phyloP scores from a whole-genome alignment of 805 yeast species.

The Ogataea sp. region DNA sequence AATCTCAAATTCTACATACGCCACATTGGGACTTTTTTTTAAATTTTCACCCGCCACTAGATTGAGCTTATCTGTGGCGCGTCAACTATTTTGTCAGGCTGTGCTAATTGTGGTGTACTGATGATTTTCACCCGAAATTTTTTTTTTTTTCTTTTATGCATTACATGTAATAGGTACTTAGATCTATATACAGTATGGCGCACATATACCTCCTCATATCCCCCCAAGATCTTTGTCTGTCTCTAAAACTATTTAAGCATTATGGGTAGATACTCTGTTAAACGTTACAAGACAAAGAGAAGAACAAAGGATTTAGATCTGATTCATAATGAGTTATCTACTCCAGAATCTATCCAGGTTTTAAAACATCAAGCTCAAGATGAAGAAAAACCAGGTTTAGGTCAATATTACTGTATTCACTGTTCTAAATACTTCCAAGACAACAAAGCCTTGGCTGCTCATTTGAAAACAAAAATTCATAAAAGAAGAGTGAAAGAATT shows the following conservation, averaged over 20 bases:
- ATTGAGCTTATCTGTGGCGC: too few relatives aligned
- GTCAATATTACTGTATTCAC: constrained; percentile 89
- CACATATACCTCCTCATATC: too few relatives aligned
- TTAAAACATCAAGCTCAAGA: constrained; percentile 79
- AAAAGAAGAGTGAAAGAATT: constrained; percentile 78
- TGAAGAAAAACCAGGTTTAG: constrained; percentile 88
- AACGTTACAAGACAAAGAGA: constrained; percentile 84
- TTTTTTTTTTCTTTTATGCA: too few relatives aligned
- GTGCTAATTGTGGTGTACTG: too few relatives aligned
- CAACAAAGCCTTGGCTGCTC: constrained; percentile 63
- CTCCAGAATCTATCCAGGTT: constrained; percentile 51
- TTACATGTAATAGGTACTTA: too few relatives aligned
- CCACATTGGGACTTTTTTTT: too few relatives aligned
- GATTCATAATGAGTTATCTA: constrained; percentile 66
- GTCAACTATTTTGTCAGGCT: too few relatives aligned
- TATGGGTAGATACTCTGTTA: constrained; percentile 87
- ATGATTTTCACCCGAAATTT: too few relatives aligned
- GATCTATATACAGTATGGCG: too few relatives aligned
- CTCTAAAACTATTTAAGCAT: neutral
- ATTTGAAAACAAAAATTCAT: constrained; percentile 70
- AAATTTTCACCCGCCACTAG: too few relatives aligned
- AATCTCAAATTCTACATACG: too few relatives aligned
- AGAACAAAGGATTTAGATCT: constrained; percentile 79
- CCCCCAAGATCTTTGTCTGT: too few relatives aligned
- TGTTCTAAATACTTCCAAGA: constrained; percentile 90